These are phyloP conservation scores for Pezicula rhizophila DNA, from an alignment of 2,329 filamentous ascomycete species.

Conservation along the genomic window DNA sequence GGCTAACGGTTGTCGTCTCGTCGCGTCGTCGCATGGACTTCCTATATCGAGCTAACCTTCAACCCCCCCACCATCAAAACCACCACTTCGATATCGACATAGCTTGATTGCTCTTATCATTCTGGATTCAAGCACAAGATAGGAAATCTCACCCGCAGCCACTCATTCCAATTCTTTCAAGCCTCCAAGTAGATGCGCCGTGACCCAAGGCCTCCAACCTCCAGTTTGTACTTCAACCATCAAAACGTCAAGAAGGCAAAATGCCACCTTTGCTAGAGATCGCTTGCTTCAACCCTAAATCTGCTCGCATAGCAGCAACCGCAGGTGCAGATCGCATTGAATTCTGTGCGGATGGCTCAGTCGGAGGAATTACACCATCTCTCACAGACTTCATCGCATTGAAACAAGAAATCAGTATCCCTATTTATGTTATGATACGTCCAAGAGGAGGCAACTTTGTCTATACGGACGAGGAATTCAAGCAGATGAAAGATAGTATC, in stretches of 20 bases:
- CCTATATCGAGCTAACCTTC: background rate
- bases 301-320: conserved; percentile 34
- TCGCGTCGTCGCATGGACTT: background rate
- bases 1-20: background rate
- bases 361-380: conserved; percentile 36
- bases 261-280: conserved; percentile 33
- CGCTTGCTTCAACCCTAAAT: conserved; percentile 39
- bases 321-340: conserved; percentile 45
- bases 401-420: conserved; percentile 24
- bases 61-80: background rate
- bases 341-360: conserved; percentile 35
- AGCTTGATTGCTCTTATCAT: background rate
- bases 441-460: conserved; percentile 39
- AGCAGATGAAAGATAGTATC: conserved; percentile 37
- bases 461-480: conserved; percentile 36
- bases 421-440: conserved; percentile 48
- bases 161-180: background rate
- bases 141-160: background rate
- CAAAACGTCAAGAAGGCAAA: background rate
- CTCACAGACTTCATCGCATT: conserved; percentile 19
- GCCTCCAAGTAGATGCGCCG: background rate
- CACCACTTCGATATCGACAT: background rate
- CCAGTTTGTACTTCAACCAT: background rate
- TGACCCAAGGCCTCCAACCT: background rate
- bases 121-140: background rate